A percentile compares a stretch with the other conserved stretches of the same genome.
phyloP scores from a whole-genome alignment of 805 yeast species.

The Nakazawaea populi region DNA sequence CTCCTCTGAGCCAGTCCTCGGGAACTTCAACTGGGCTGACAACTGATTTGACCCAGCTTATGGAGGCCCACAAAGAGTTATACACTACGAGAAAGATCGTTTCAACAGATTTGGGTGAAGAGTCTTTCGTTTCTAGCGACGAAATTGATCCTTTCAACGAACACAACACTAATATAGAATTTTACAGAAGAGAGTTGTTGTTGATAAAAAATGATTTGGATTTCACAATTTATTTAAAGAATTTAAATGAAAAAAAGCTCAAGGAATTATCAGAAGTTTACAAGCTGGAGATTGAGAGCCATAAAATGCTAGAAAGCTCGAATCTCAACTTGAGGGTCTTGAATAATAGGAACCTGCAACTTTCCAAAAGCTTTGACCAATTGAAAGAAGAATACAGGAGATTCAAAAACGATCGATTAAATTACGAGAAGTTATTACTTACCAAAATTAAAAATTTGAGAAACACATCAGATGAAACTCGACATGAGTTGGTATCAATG shows the following conservation, averaged over 20 bases:
- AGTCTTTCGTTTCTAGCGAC: neutral
- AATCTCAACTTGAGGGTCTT: constrained; percentile 21
- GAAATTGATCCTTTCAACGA: neutral
- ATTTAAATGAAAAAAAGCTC: constrained; percentile 24
- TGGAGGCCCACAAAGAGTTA: constrained; percentile 16
- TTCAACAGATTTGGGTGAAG: constrained; percentile 1
- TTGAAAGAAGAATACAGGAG: constrained; percentile 24
- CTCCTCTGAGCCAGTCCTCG: no score
- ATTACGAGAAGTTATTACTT: constrained; percentile 26
- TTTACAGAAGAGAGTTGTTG: constrained; percentile 52
- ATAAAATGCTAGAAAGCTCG: constrained; percentile 20
- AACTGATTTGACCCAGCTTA: constrained; percentile 10
- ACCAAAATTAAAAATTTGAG: constrained; percentile 23
- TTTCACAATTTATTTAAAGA: constrained; percentile 47
- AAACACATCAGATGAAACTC: neutral
- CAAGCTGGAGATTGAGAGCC: neutral
- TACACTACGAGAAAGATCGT: constrained; percentile 11
- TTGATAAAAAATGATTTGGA: constrained; percentile 55
- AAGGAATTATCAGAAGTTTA: neutral
- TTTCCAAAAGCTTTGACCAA: constrained; percentile 22
- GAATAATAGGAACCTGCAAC: constrained; percentile 16
- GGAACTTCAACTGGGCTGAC: neutral
- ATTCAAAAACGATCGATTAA: constrained; percentile 26
- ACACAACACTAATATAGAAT: constrained; percentile 28
- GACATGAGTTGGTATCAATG: neutral